Evolutionary conservation across 208 protist species (phyloP).

Genomic region (Crithidia acanthocephali): DNA sequence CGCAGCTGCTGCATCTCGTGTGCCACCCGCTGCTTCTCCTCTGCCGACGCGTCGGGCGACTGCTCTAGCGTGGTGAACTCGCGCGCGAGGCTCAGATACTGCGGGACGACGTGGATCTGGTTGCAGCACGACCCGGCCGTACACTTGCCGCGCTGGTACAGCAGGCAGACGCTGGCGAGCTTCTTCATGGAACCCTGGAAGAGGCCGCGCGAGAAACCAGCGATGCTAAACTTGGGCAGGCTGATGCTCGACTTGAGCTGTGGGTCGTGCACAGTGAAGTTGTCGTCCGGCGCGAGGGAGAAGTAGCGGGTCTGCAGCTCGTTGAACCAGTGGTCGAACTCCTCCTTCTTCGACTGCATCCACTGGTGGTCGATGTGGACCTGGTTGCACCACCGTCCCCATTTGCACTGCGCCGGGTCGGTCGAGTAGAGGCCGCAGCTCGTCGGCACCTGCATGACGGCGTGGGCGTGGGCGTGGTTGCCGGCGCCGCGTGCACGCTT

Average conservation of each 20-base stretch:
- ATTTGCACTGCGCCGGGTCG: slow-evolving; percentile 79
- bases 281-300: slow-evolving; percentile 45
- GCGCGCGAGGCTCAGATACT: slow-evolving; percentile 55
- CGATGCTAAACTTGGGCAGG: slow-evolving; percentile 77
- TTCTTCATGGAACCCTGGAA: slow-evolving; percentile 82
- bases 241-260: slow-evolving; percentile 61
- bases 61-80: slow-evolving; percentile 21
- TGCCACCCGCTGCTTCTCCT: slow-evolving; percentile 13
- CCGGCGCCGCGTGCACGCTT: slow-evolving; percentile 48
- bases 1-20: slow-evolving; percentile 43
- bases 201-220: slow-evolving; percentile 75
- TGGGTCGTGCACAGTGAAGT: slow-evolving; percentile 82
- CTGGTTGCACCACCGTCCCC: slow-evolving; percentile 90
- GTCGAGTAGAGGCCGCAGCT: slow-evolving; percentile 80
- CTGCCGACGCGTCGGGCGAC: slow-evolving; percentile 4
- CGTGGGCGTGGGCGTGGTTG: slow-evolving; percentile 45
- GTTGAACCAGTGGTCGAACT: slow-evolving; percentile 80
- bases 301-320: slow-evolving; percentile 64
- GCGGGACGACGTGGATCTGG: slow-evolving; percentile 79
- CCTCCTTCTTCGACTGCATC: slow-evolving; percentile 74
- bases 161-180: slow-evolving; percentile 80
- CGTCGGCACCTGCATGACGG: slow-evolving; percentile 71
- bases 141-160: slow-evolving; percentile 84
- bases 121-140: slow-evolving; percentile 85
- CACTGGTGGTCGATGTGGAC: slow-evolving; percentile 76